A percentile compares a stretch with the other conserved stretches of the same genome.
These are phyloP conservation scores for Gamsiella multidivaricata DNA, from an alignment of 192 early-diverging fungal species.

Conservation along the genomic window DNA sequence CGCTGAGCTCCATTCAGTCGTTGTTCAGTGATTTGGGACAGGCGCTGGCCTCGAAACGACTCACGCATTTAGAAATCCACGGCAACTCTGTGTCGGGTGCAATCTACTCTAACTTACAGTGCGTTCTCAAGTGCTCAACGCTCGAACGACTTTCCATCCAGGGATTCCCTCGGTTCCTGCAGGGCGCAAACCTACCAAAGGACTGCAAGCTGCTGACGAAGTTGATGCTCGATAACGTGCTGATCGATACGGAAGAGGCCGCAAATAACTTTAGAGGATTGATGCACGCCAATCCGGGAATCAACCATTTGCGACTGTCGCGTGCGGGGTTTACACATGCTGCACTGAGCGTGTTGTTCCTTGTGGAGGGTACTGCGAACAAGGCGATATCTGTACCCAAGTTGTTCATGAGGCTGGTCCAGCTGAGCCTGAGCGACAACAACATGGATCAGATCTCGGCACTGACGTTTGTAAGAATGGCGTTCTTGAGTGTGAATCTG, in stretches of 20 bases:
- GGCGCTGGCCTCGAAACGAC: neutral
- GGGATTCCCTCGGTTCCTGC: conserved; percentile 3
- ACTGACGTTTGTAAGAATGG: conserved; percentile 1
- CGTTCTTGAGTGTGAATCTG: neutral
- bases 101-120: neutral
- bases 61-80: neutral
- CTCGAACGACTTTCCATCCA: conserved; percentile 3
- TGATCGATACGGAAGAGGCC: neutral
- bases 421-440: conserved; percentile 1
- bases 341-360: neutral
- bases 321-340: neutral
- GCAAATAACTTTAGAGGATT: neutral
- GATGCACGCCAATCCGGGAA: neutral
- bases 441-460: conserved; percentile 3
- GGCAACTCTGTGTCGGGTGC: neutral
- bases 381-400: neutral
- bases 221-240: neutral
- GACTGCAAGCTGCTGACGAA: neutral
- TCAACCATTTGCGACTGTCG: neutral
- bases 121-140: neutral
- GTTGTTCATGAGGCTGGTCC: neutral
- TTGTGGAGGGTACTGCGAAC: no score
- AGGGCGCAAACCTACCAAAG: neutral
- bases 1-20: neutral
- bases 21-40: neutral